These are phyloP conservation scores for Sanghuangporus baumii DNA, from an alignment of 1,284 basidiomycete genomes.

Conservation along the genomic window DNA sequence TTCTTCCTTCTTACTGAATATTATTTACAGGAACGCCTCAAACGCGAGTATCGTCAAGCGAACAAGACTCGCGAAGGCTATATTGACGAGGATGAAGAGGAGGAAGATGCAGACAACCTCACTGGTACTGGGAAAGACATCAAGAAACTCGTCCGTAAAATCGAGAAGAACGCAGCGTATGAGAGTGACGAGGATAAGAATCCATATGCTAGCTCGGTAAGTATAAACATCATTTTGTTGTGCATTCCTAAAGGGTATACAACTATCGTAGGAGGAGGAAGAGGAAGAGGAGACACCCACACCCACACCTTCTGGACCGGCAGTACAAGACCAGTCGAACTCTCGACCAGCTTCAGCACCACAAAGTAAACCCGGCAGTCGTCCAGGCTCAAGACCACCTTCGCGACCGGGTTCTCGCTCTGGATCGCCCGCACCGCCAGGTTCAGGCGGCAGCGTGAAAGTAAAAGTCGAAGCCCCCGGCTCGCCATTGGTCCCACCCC, in stretches of 20 bases:
- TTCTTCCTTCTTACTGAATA: neutral
- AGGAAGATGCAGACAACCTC: slow-evolving; percentile 49
- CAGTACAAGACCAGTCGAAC: slow-evolving; percentile 36
- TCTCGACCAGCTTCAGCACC: slow-evolving; percentile 6
- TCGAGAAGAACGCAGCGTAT: slow-evolving; percentile 69
- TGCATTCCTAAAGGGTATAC: slow-evolving; percentile 13
- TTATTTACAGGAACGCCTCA: slow-evolving; percentile 65
- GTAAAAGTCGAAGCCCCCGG: slow-evolving; percentile 7
- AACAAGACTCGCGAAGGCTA: slow-evolving; percentile 68
- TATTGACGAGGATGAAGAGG: slow-evolving; percentile 68
- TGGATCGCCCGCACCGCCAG: slow-evolving; percentile 8
- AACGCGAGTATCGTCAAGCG: slow-evolving; percentile 73
- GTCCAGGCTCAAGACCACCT: slow-evolving; percentile 8
- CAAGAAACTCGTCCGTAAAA: slow-evolving; percentile 70
- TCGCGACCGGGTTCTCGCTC: slow-evolving; percentile 12
- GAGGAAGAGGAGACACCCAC: slow-evolving; percentile 58
- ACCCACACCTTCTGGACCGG: slow-evolving; percentile 44
- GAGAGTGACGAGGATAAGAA: slow-evolving; percentile 80
- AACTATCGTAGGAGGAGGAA: slow-evolving; percentile 49
- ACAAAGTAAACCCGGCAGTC: neutral
- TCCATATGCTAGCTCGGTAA: slow-evolving; percentile 72
- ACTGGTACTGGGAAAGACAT: slow-evolving; percentile 70
- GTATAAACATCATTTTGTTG: slow-evolving; percentile 24
- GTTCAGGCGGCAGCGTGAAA: slow-evolving; percentile 9
- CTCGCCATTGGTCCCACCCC: neutral